These are phyloP conservation scores for Plasmopara halstedii DNA, from an alignment of 352 stramenopile genomes.

Conservation along the genomic window DNA sequence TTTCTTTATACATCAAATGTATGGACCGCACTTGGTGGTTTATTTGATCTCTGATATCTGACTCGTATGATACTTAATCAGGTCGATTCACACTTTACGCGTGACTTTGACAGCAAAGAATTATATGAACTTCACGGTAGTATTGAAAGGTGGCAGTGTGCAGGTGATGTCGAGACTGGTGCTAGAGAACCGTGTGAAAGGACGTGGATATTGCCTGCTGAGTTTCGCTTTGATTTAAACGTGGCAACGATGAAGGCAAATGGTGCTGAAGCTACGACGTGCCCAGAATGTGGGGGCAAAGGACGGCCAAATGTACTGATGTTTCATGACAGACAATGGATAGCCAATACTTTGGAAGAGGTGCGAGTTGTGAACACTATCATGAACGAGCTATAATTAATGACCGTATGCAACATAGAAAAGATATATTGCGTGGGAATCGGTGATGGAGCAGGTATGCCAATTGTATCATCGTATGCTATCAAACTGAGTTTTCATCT, in stretches of 20 bases:
- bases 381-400: neutral
- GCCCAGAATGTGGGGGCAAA: constrained; percentile 47
- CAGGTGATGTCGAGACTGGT: constrained; percentile 37
- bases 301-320: constrained; percentile 87
- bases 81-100: constrained; percentile 84
- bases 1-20: constrained; percentile 92
- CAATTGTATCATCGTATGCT: too few relatives aligned
- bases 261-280: constrained; percentile 27
- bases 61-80: constrained; percentile 9
- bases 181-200: constrained; percentile 31
- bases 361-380: constrained; percentile 17
- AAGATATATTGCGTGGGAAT: constrained; percentile 70
- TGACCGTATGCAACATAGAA: constrained; percentile 19
- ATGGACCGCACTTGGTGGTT: constrained; percentile 5
- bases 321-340: constrained; percentile 86
- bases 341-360: constrained; percentile 60
- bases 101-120: constrained; percentile 61
- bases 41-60: neutral
- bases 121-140: constrained; percentile 87
- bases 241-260: constrained; percentile 51
- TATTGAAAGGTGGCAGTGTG: constrained; percentile 73
- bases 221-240: constrained; percentile 63
- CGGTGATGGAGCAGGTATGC: constrained; percentile 58
- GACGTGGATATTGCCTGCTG: constrained; percentile 44
- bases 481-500: too few relatives aligned